Conservation (phyloP, 768 basidiomycete genomes). For the Tephrocybe sp. region DNA sequence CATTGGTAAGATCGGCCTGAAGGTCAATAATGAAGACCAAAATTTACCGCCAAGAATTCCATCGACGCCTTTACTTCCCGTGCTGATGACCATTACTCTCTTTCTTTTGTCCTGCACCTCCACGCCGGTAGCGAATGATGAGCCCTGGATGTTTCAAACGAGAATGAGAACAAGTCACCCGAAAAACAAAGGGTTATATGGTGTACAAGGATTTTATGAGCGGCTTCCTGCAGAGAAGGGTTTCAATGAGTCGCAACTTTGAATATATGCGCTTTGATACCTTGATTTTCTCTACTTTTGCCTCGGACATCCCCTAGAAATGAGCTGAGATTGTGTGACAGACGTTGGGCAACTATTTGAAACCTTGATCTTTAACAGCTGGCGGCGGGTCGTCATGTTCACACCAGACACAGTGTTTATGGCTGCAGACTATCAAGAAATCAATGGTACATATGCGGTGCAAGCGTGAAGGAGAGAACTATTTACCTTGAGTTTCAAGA, state of each 20-base stretch:
- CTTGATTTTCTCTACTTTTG: conserved; percentile 98
- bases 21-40: not conserved
- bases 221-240: conserved; percentile 65
- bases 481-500: conserved; percentile 83
- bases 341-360: conserved; percentile 13
- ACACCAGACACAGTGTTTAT: conserved; percentile 87
- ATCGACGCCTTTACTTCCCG: conserved; percentile 92
- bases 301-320: conserved; percentile 87
- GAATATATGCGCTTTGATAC: conserved; percentile 30
- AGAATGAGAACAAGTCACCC: not conserved
- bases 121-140: conserved; percentile 88
- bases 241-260: not conserved
- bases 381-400: conserved; percentile 87
- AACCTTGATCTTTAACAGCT: conserved; percentile 93
- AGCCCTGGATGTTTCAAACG: conserved; percentile 53
- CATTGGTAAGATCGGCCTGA: not conserved
- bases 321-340: conserved; percentile 3
- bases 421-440: conserved; percentile 64
- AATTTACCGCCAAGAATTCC: conserved; percentile 80
- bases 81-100: conserved; percentile 80
- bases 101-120: conserved; percentile 88
- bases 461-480: conserved; percentile 19
- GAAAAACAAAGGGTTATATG: not conserved
- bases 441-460: conserved; percentile 2
- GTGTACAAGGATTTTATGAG: conserved; percentile 77